These are phyloP conservation scores for Syzygium grande DNA, from an alignment of 345 rosid species.

Conservation along the genomic window DNA sequence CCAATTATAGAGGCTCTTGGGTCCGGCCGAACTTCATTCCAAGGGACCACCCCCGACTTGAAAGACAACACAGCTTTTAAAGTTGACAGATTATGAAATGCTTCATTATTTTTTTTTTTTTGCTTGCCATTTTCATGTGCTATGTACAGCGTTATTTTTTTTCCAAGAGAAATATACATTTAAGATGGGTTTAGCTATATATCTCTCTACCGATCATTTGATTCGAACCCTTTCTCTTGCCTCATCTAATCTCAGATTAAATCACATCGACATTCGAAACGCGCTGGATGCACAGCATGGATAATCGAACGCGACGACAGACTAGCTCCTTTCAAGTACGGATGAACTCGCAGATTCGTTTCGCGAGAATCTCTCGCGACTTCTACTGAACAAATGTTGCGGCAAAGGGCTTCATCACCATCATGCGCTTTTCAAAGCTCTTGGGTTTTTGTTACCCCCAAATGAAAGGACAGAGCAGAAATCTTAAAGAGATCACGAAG, in stretches of 20 bases:
- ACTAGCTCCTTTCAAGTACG: not conserved
- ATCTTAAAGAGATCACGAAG: too few species aligned
- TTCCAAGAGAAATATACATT: not conserved
- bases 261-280: not conserved
- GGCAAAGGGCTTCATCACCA: too few species aligned
- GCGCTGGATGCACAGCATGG: not conserved
- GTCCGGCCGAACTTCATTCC: not conserved
- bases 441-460: too few species aligned
- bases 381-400: too few species aligned
- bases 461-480: too few species aligned
- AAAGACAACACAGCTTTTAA: not conserved
- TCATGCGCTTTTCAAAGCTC: too few species aligned
- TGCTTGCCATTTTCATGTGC: not conserved
- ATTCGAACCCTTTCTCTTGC: fast-evolving
- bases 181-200: not conserved
- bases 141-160: not conserved
- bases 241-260: not conserved
- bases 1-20: not conserved
- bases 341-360: too few species aligned
- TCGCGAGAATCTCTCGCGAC: too few species aligned
- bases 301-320: not conserved
- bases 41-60: not conserved
- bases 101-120: not conserved
- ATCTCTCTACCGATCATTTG: not conserved
- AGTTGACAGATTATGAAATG: not conserved